phyloP scores from a whole-genome alignment of 2,329 filamentous ascomycete genomes.

The Ceratocystiopsis sp. region DNA sequence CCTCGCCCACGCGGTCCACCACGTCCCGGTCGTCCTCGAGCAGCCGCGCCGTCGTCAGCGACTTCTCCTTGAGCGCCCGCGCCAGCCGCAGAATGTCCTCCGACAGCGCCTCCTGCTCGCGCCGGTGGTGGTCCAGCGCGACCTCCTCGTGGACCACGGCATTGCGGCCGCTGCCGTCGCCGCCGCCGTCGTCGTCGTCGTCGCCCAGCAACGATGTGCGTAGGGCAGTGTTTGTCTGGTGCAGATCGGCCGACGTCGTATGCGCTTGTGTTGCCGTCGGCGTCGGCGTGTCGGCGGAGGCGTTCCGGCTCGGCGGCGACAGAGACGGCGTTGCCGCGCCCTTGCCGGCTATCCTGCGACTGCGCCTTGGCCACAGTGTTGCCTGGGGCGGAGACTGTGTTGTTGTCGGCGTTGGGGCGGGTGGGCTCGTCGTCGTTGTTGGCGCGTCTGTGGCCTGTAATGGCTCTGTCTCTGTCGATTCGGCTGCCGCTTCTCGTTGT shows the following conservation, averaged over 20 bases:
- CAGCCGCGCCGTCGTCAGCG: conserved; percentile 51
- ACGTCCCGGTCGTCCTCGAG: conserved; percentile 59
- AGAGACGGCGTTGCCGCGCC: background rate
- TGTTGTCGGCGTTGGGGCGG: background rate
- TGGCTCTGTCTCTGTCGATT: too few relatives aligned
- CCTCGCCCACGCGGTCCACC: conserved; percentile 51
- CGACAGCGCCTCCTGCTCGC: conserved; percentile 70
- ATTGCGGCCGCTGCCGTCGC: conserved; percentile 12
- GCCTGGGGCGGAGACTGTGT: background rate
- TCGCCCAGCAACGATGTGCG: conserved; percentile 19
- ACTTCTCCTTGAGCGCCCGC: conserved; percentile 56
- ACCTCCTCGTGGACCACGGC: conserved; percentile 43
- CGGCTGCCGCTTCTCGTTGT: too few relatives aligned
- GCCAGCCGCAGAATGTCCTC: conserved; percentile 70
- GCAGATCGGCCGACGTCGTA: conserved; percentile 8
- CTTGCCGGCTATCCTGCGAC: background rate
- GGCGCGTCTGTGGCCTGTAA: background rate
- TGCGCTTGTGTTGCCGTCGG: background rate
- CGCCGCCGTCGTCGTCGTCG: background rate
- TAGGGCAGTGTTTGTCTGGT: background rate
- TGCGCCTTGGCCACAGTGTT: background rate
- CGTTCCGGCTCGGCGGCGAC: background rate
- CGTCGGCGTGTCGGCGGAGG: background rate
- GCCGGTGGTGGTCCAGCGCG: conserved; percentile 57
- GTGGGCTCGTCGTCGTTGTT: too few relatives aligned